Evolutionary conservation across 768 basidiomycete species (phyloP), one percentile per base, ranked within the genome.

Genomic region (Calocybe gangraenosa): DNA sequence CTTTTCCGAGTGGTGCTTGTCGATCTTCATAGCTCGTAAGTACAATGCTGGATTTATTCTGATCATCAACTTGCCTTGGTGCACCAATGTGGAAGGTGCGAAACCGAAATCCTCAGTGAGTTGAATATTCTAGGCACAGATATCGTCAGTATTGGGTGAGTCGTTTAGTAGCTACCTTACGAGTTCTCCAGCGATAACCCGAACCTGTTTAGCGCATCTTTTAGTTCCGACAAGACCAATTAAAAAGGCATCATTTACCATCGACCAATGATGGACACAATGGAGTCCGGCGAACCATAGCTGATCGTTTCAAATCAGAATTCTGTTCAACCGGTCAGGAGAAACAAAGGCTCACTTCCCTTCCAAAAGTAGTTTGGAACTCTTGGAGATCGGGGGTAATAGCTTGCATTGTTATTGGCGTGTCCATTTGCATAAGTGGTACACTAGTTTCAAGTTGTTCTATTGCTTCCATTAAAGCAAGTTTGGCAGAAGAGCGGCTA

Each of bases 181-280:
- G 58, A 88, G 65, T 67, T 92, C 89, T 51, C 87, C 87, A 15
- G 87, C 83, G 49, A 92, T 84, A 13, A 90, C 84, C 41, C 90
- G 84, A 43, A 92, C 75, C 87, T 90, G 47, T 13, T 28, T 15
- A 47, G 44, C 40, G 31, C 44, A 33, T 15, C 28, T 35, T n/a
- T 37, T 34, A 42, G 54, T 35, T 32, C 11, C 46, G 40, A 31
- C 51, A 22, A n/a, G 8, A 18, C 33, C 11, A 33, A 32, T 20
- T n/a, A 7, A 33, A 42, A 40, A 19, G 14, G n/a, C 25, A 28
- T 28, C 14, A 42, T 55, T 76, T 59, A 87, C 87, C 85, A 90
- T 90, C 15, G 87, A 89, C 87, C 87, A 92, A 59, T 92, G 90
- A 64, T 92, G 90, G 19, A 92, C 84, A 34, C 89, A 89, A 57